Evolutionary conservation across 1,139 yeast genomes (phyloP), one percentile per base, ranked within the genome.

Genomic region (Blastobotrys arbuscula): DNA sequence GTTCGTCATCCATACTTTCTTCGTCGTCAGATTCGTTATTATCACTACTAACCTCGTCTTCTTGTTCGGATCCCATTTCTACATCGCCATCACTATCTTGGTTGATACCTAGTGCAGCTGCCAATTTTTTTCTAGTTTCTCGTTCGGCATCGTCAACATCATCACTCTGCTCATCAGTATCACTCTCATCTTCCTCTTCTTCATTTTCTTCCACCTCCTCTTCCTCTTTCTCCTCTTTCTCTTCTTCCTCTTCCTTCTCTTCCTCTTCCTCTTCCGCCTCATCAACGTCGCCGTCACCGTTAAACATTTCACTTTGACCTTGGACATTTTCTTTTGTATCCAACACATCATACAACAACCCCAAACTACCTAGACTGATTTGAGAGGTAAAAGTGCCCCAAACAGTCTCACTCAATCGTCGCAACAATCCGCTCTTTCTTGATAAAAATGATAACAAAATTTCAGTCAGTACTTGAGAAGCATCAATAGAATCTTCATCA

Each of bases 1-100:
- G 90, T 58, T 90, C 97, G 64, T 92, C 99, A 57, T 92, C 94
- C 95, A 88, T 85, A 2, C 89, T 79, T 54, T 86, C 95, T 12
- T 84, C 87, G 50, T 80, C 85, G 45, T 77, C 77, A 7, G 65
- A 70, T 2, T 84, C 87, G 50, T 79, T 84, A 15, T 65, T 70
- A 6, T 72, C 77, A 2, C 76, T 71, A 30, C 49, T 55, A 16
- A 38, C 42, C n/a, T 48, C 50, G 28, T 48, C 39, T 24, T 10
- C 42, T 18, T 45, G 30, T 18, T 20, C 38, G 3, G 23, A 18
- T 18, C 38, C 38, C 42, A 39, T 21, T 5, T 39, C 42, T 10
- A 39, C 42, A 34, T 39, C 54, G 30, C 45, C 46, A 44, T 31
- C 16, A 18, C 35, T 49, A 33, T 34, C 36, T 12, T 42, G 48